Evolutionary conservation across 371 early-diverging fungal genomes (phyloP).

Genomic region (Circinella minor): DNA sequence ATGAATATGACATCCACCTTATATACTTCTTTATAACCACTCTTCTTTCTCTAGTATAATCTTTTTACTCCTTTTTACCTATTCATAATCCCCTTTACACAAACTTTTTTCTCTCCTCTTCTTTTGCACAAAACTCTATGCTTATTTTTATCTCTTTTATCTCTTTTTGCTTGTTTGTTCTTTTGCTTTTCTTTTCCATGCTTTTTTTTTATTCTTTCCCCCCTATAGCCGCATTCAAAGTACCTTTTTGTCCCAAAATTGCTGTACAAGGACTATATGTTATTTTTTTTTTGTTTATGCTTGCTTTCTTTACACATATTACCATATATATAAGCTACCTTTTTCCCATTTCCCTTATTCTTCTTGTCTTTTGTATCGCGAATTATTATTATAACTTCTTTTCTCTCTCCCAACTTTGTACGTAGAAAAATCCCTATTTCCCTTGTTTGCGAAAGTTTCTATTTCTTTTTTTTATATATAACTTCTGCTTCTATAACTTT

Average conservation of each 20-base stretch:
- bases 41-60: background rate
- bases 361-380: background rate
- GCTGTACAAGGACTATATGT: conserved; percentile 8
- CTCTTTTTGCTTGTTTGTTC: background rate
- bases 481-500: too few relatives aligned
- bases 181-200: conserved; percentile 1
- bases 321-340: background rate
- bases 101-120: background rate
- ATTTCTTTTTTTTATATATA: too few relatives aligned
- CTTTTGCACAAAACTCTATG: background rate
- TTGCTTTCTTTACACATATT: conserved; percentile 4
- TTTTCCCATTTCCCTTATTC: background rate
- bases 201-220: conserved; percentile 2
- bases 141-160: background rate
- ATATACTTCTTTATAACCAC: conserved; percentile 2
- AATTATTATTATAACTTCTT: background rate
- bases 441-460: too few relatives aligned
- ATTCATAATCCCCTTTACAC: background rate
- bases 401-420: background rate
- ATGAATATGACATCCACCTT: too few relatives aligned
- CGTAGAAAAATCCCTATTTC: background rate
- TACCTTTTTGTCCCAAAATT: background rate
- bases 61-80: background rate
- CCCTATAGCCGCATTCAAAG: conserved; percentile 3
- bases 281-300: conserved; percentile 6